Evolutionary conservation across 2,329 filamentous ascomycete species (phyloP).

Genomic region (Fusarium virguliforme): DNA sequence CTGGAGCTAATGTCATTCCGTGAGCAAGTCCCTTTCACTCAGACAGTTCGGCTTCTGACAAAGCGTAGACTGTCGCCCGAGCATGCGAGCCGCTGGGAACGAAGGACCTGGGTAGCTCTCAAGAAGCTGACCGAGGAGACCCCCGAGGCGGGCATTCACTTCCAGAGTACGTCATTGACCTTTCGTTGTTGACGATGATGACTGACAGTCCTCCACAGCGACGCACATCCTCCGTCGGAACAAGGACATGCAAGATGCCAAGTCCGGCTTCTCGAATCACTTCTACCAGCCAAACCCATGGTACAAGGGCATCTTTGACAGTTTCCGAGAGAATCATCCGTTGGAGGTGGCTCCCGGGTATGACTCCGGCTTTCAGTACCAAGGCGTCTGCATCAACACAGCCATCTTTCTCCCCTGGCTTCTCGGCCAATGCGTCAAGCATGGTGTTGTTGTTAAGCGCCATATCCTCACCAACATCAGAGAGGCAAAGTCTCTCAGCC

Average conservation of each 20-base stretch:
- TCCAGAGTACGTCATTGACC: constrained; percentile 69
- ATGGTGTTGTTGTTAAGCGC: constrained; percentile 60
- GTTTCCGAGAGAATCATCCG: constrained; percentile 74
- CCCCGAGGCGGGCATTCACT: constrained; percentile 84
- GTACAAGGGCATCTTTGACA: constrained; percentile 79
- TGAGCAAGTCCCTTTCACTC: constrained; percentile 56
- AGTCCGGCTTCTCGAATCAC: constrained; percentile 69
- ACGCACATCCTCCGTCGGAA: constrained; percentile 42
- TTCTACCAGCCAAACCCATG: constrained; percentile 74
- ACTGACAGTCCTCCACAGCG: no score
- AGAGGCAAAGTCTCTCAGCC: neutral
- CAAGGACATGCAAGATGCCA: constrained; percentile 69
- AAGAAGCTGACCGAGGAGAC: constrained; percentile 72
- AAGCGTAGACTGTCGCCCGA: constrained; percentile 59
- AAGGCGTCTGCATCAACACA: constrained; percentile 80
- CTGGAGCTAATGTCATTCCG: constrained; percentile 85
- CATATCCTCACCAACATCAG: neutral
- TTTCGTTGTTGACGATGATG: constrained; percentile 51
- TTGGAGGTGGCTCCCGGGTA: neutral
- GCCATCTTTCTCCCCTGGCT: constrained; percentile 81
- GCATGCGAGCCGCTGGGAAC: constrained; percentile 69
- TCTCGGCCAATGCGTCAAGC: constrained; percentile 75
- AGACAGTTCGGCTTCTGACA: neutral
- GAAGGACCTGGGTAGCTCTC: constrained; percentile 74
- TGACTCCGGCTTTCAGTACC: constrained; percentile 77